Conservation (phyloP, 164 flowering plant genomes). For the Vitis riparia region DNA sequence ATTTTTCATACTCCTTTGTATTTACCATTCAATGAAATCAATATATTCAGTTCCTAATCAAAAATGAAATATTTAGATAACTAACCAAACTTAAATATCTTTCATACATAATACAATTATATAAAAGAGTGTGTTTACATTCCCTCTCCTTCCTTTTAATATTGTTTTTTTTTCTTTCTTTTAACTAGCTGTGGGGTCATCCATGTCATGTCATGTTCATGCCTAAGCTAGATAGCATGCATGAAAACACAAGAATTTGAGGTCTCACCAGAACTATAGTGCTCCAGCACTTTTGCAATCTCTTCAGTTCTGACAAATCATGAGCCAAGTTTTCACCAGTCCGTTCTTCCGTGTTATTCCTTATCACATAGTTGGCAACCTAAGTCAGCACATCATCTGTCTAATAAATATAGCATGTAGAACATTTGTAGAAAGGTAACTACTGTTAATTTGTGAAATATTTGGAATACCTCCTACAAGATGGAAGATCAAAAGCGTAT, state of each 20-base stretch:
- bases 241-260: neutral
- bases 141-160: too few species aligned
- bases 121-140: too few species aligned
- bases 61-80: too few species aligned
- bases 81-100: too few species aligned
- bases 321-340: constrained; percentile 33
- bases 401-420: neutral
- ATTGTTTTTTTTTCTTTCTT: too few species aligned
- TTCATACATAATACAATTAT: too few species aligned
- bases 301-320: constrained; percentile 54
- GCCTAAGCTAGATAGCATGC: too few species aligned
- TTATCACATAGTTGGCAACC: constrained; percentile 12
- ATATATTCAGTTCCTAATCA: too few species aligned
- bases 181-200: too few species aligned
- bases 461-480: constrained; percentile 34
- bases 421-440: neutral
- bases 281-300: constrained; percentile 52
- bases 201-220: too few species aligned
- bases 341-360: constrained; percentile 25
- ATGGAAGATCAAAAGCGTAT: constrained; percentile 51
- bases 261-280: constrained; percentile 56
- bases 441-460: neutral
- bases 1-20: too few species aligned
- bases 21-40: too few species aligned
- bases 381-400: constrained; percentile 3